Evolutionary conservation across 345 rosid genomes (phyloP), one percentile per base, ranked within the genome.

Genomic region (Hirschfeldia incana): DNA sequence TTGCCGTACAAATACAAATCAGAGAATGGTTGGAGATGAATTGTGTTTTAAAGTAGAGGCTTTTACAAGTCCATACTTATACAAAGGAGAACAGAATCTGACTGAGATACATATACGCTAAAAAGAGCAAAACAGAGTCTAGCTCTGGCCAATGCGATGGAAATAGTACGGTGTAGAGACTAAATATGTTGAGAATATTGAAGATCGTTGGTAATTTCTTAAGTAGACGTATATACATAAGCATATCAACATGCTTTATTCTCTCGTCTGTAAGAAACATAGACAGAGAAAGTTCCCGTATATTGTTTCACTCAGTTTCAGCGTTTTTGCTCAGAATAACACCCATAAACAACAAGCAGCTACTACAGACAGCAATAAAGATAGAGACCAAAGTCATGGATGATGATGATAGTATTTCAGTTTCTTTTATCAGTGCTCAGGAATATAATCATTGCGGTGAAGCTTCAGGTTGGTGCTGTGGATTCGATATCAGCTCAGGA

Each of bases 401-500:
- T 30, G 69, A 76, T 16, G 60, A 76, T 16, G 66, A 37, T 57
- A 21, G 21, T 21, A 49, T 10, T 57, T 21, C 26, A 5, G 57
- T 15, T 44, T 67, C 53, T 57, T 44, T 30, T 1, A 36, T 21
- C 8, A 29, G 42, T 64, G 33, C 1, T 57, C 2, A 7, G 16
- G 17, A 10, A 29, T 39, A 65, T 57, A 37, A 12, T 79, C 79
- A 74, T 12, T 68, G 61, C 0, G 76, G 51, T 13, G 72, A 74
- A 36, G 76, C 66, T 29, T 74, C 79, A 36, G 66, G 65, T 9
- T 74, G 79, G 29, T 51, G 82, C 12, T 74, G 83, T 30, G 70
- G 78, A 70, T 64, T 80, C 6, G 67, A 82, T 2, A 90, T 58
- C 49, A 89, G 80, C 69, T 89, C 97, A 1, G 97, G 88, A 21